phyloP scores from a whole-genome alignment of 768 basidiomycete genomes.

The Daedalea quercina region DNA sequence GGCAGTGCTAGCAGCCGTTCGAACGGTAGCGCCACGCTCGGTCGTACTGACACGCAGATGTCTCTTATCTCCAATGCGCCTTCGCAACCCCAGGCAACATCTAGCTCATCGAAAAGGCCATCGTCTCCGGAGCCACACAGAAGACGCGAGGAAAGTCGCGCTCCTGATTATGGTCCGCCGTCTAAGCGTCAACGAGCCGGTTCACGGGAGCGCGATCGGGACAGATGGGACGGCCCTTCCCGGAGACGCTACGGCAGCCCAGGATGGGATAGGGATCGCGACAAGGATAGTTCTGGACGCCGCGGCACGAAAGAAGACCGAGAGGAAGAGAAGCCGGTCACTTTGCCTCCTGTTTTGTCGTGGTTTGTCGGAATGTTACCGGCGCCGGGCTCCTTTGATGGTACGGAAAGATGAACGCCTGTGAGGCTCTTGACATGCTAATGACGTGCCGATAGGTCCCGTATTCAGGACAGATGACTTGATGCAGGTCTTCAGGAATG shows the following conservation, averaged over 20 bases:
- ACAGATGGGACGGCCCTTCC: slow-evolving; percentile 31
- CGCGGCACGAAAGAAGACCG: slow-evolving; percentile 31
- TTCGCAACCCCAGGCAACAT: slow-evolving; percentile 14
- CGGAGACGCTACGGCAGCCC: slow-evolving; percentile 35
- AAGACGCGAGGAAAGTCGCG: slow-evolving; percentile 35
- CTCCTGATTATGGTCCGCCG: slow-evolving; percentile 30
- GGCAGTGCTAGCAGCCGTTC: slow-evolving; percentile 14
- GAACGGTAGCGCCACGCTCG: slow-evolving; percentile 18
- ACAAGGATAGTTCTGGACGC: slow-evolving; percentile 32
- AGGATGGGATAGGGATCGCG: slow-evolving; percentile 41
- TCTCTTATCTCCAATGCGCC: slow-evolving; percentile 21
- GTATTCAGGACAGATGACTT: slow-evolving; percentile 87
- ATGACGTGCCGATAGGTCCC: slow-evolving; percentile 51
- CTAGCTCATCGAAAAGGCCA: slow-evolving; percentile 24
- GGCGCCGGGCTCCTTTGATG: slow-evolving; percentile 69
- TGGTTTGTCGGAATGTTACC: slow-evolving; percentile 86
- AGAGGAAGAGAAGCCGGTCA: slow-evolving; percentile 42
- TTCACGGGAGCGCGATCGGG: slow-evolving; percentile 46
- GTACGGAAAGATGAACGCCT: slow-evolving; percentile 37
- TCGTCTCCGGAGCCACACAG: slow-evolving; percentile 28
- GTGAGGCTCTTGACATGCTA: slow-evolving; percentile 1
- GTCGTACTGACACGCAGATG: slow-evolving; percentile 29
- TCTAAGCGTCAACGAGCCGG: slow-evolving; percentile 40
- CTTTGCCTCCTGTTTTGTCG: slow-evolving; percentile 47
- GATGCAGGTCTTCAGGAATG: slow-evolving; percentile 77